Conservation (phyloP, 352 stramenopile genomes). For the Phytopythium sindhum region DNA sequence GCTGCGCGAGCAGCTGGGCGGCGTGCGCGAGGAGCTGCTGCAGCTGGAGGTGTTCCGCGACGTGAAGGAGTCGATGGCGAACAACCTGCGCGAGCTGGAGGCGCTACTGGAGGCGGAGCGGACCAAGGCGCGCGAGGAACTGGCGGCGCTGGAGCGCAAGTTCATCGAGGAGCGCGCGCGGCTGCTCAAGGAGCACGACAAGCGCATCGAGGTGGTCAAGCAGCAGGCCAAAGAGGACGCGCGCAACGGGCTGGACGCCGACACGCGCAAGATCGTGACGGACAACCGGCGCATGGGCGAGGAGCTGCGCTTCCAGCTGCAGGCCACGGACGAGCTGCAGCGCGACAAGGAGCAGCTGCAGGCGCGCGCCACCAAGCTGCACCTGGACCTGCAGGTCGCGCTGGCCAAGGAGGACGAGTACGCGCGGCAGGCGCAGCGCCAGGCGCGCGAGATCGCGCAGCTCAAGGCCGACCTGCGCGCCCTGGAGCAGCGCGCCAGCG, state of each 20-base stretch:
- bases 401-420: constrained; percentile 87
- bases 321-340: constrained; percentile 89
- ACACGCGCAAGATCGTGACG: constrained; percentile 90
- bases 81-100: constrained; percentile 61
- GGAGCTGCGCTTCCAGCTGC: constrained; percentile 90
- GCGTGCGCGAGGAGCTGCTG: constrained; percentile 61
- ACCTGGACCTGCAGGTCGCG: constrained; percentile 76
- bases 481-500: constrained; percentile 73
- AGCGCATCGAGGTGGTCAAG: constrained; percentile 83
- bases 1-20: constrained; percentile 50
- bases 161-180: constrained; percentile 86
- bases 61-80: constrained; percentile 59
- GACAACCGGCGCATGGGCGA: constrained; percentile 92
- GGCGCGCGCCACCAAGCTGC: constrained; percentile 44
- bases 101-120: constrained; percentile 52
- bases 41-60: constrained; percentile 68
- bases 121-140: constrained; percentile 45
- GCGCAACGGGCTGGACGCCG: constrained; percentile 84
- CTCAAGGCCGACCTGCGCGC: constrained; percentile 66
- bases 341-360: constrained; percentile 75
- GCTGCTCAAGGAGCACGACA: constrained; percentile 83
- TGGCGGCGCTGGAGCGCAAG: constrained; percentile 79
- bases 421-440: constrained; percentile 71
- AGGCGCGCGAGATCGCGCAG: constrained; percentile 72
- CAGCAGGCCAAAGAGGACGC: constrained; percentile 88